Percentiles rank a stretch among this genome's conserved stretches.
phyloP scores from a whole-genome alignment of 2,329 filamentous ascomycete species.

The Hypoxylon sp. region DNA sequence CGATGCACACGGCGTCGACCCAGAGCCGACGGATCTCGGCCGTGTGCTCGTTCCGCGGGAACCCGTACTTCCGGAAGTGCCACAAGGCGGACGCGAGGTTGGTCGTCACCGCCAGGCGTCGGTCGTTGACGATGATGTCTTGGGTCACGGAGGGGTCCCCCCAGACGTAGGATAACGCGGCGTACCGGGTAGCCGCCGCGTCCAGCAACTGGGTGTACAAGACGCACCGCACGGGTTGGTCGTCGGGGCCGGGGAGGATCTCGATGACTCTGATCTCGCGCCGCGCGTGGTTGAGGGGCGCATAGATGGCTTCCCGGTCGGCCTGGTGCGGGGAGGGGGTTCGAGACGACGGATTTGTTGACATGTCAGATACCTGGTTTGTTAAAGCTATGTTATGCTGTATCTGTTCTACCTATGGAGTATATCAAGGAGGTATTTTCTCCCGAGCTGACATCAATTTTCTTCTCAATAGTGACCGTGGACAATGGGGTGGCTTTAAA shows the following conservation, averaged over 20 bases:
- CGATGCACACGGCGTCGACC: conserved; percentile 21
- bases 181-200: neutral
- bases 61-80: conserved; percentile 1
- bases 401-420: neutral
- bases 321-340: neutral
- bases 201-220: neutral
- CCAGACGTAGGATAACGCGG: conserved; percentile 21
- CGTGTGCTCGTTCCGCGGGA: neutral
- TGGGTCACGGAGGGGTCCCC: neutral
- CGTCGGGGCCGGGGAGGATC: conserved; percentile 7
- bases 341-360: neutral
- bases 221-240: neutral
- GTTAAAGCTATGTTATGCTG: neutral
- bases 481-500: too few species aligned
- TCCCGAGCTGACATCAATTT: too few species aligned
- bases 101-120: neutral
- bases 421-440: neutral
- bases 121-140: conserved; percentile 12
- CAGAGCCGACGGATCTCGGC: conserved; percentile 5
- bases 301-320: neutral
- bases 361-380: neutral
- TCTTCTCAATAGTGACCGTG: too few species aligned
- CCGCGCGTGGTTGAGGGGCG: neutral
- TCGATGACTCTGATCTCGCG: conserved; percentile 6
- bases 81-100: conserved; percentile 13